Percentiles rank a stretch among this genome's conserved stretches.
These are phyloP conservation scores for Fusarium ramigenum DNA, from an alignment of 2,329 filamentous ascomycete genomes.

Conservation along the genomic window DNA sequence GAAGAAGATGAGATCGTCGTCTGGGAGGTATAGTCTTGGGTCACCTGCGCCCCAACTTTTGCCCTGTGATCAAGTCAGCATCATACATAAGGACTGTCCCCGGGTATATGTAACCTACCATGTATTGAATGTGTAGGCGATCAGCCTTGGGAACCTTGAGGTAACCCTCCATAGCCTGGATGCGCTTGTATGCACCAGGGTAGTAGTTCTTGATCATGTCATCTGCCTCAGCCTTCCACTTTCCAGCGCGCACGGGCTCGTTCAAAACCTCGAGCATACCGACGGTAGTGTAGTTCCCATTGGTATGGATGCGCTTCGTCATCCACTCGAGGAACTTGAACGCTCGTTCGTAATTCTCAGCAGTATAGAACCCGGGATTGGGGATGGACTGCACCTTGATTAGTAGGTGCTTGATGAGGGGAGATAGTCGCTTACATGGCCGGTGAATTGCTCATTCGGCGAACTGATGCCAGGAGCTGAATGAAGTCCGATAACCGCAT, in stretches of 20 bases:
- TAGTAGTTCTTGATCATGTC: constrained; percentile 43
- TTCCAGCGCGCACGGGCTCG: constrained; percentile 56
- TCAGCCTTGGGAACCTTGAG: constrained; percentile 54
- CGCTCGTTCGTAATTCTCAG: constrained; percentile 65
- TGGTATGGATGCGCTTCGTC: constrained; percentile 60
- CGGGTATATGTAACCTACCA: constrained; percentile 41
- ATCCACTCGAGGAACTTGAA: constrained; percentile 64
- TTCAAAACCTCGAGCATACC: constrained; percentile 69
- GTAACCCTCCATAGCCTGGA: constrained; percentile 58
- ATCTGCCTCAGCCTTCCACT: constrained; percentile 14
- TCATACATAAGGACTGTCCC: accelerated
- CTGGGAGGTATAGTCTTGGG: constrained; percentile 56
- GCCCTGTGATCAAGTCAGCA: not conserved
- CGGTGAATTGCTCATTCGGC: constrained; percentile 39
- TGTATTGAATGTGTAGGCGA: constrained; percentile 61
- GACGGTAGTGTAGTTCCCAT: constrained; percentile 61
- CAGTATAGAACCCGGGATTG: constrained; percentile 62
- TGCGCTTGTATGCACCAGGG: constrained; percentile 44
- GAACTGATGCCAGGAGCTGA: constrained; percentile 36
- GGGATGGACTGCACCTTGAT: not conserved
- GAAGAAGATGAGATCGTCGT: constrained; percentile 58
- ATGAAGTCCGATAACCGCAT: constrained; percentile 42
- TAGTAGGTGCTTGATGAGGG: accelerated
- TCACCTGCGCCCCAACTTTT: constrained; percentile 63
- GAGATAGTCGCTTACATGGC: constrained; percentile 29